Evolutionary conservation across 768 basidiomycete species (phyloP).

Genomic region (Lactarius indigo): DNA sequence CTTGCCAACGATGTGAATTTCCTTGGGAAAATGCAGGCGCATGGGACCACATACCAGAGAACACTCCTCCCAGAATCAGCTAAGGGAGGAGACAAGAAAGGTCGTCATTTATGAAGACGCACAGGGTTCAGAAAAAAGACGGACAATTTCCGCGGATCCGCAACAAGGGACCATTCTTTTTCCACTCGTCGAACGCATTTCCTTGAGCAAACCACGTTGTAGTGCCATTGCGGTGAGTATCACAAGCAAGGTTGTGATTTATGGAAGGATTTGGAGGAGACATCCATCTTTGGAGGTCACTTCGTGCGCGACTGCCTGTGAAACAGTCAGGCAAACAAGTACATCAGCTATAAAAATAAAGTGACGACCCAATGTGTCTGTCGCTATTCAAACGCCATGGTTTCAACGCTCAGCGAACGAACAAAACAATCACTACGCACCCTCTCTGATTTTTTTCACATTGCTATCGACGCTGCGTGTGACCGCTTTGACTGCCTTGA

Average conservation of each 20-base stretch:
- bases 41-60: not conserved
- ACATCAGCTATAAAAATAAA: not conserved
- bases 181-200: not conserved
- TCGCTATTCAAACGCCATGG: not conserved
- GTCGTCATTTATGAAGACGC: not conserved
- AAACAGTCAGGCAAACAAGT: not conserved
- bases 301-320: not conserved
- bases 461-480: not conserved
- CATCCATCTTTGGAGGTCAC: not conserved
- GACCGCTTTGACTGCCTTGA: not conserved
- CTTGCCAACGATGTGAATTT: not conserved
- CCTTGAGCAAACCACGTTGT: conserved; percentile 3
- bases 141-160: conserved; percentile 16
- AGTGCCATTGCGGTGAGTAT: not conserved
- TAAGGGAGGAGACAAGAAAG: not conserved
- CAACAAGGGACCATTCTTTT: not conserved
- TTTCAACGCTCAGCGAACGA: not conserved
- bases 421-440: not conserved
- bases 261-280: conserved; percentile 7
- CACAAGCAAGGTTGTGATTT: conserved; percentile 8
- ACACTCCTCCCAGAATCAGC: conserved; percentile 9
- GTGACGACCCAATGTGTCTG: not conserved
- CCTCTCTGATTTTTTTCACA: not conserved
- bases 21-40: not conserved
- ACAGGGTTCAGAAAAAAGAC: not conserved